phyloP scores from a whole-genome alignment of 2,329 filamentous ascomycete species.

The Phaeosphaeria sp. region DNA sequence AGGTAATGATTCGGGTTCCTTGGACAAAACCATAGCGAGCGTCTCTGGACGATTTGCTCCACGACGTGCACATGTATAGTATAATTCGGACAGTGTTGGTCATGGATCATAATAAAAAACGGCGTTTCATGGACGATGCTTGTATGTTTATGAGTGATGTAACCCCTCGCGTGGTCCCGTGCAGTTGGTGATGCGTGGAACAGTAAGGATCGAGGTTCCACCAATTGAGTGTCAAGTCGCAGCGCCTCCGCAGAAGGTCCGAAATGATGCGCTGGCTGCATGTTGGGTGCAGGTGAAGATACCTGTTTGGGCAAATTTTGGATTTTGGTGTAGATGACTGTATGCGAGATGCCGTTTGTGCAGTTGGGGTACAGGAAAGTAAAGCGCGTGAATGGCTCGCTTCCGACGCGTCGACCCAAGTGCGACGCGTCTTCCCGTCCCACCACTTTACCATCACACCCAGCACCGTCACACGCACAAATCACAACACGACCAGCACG shows the following conservation, averaged over 20 bases:
- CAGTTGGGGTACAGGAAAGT: slow-evolving; percentile 1
- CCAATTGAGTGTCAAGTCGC: background rate
- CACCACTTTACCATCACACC: slow-evolving; percentile 10
- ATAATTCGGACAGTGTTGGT: slow-evolving; percentile 4
- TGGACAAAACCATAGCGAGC: slow-evolving; percentile 1
- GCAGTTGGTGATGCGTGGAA: background rate
- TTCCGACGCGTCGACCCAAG: slow-evolving; percentile 1
- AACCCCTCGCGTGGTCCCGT: no score
- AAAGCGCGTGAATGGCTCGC: slow-evolving; percentile 9
- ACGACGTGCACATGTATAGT: slow-evolving; percentile 5
- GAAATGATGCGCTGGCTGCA: background rate
- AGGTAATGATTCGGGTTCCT: background rate
- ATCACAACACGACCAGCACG: background rate
- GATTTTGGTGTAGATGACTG: slow-evolving; percentile 18
- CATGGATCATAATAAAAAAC: slow-evolving; percentile 2
- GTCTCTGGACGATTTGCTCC: background rate
- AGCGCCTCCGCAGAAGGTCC: background rate
- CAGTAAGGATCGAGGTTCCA: background rate
- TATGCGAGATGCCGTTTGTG: slow-evolving; percentile 31
- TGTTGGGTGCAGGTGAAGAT: slow-evolving; percentile 4
- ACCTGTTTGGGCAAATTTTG: slow-evolving; percentile 20
- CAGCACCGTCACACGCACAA: background rate
- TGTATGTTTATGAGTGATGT: background rate
- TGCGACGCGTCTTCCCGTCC: slow-evolving; percentile 19
- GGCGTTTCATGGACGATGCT: background rate